A percentile compares a stretch with the other conserved stretches of the same genome.
Conservation (phyloP, 495 filamentous ascomycete genomes). For the Penicillium canescens region DNA sequence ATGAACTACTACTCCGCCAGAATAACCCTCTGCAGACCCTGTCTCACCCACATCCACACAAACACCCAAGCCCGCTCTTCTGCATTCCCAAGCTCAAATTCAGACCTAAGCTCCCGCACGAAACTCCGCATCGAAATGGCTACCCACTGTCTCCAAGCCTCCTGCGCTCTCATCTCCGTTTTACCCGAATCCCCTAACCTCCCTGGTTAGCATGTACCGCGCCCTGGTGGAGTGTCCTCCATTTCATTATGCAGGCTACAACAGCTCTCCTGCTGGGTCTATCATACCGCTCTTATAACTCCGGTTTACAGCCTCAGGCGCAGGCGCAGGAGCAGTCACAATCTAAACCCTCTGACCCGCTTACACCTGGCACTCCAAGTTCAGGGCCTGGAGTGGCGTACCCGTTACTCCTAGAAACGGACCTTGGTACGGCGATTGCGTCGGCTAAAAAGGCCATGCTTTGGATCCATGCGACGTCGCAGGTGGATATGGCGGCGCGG, state of each 20-base stretch:
- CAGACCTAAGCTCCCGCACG: constrained; percentile 35
- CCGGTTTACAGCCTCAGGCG: too few relatives aligned
- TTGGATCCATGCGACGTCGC: constrained; percentile 50
- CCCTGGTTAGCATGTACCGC: constrained; percentile 45
- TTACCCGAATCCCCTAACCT: constrained; percentile 42
- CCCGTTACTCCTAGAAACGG: constrained; percentile 3
- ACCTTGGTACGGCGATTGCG: constrained; percentile 31
- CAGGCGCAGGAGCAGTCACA: too few relatives aligned
- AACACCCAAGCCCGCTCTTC: background rate
- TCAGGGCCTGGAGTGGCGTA: background rate
- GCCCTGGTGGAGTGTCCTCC: constrained; percentile 64
- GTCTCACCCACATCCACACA: constrained; percentile 36
- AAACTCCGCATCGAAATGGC: constrained; percentile 53
- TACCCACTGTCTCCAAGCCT: constrained; percentile 54
- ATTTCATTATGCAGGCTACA: constrained; percentile 63
- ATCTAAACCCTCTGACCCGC: background rate
- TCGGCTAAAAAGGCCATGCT: constrained; percentile 48
- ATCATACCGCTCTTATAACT: constrained; percentile 23
- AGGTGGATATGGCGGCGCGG: constrained; percentile 41
- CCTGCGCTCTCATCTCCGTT: constrained; percentile 51
- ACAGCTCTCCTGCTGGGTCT: constrained; percentile 58
- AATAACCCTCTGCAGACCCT: constrained; percentile 61
- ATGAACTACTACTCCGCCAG: constrained; percentile 57
- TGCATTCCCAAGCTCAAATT: background rate
- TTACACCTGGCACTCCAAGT: background rate